Conservation (phyloP, 2,329 filamentous ascomycete genomes). For the Bipolaris sorokiniana region DNA sequence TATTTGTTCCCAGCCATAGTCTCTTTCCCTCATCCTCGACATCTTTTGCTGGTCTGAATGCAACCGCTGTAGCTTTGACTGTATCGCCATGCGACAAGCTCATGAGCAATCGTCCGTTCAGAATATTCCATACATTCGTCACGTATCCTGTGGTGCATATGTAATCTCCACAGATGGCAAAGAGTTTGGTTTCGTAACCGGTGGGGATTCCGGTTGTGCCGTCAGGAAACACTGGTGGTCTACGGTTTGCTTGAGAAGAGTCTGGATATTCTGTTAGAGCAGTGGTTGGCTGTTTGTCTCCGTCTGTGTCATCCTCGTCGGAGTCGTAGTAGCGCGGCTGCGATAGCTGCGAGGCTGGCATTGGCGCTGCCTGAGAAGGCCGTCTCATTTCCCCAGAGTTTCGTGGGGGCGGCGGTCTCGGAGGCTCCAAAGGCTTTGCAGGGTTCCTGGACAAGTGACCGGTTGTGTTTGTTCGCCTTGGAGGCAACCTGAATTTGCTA, state of each 20-base stretch:
- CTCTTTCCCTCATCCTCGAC: constrained; percentile 80
- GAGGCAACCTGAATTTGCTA: constrained; percentile 42
- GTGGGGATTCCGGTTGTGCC: constrained; percentile 78
- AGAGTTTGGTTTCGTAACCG: constrained; percentile 83
- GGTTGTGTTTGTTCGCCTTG: constrained; percentile 44
- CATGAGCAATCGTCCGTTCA: constrained; percentile 80
- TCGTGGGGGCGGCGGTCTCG: constrained; percentile 43
- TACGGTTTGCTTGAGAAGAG: constrained; percentile 79
- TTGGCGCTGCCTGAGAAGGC: constrained; percentile 25
- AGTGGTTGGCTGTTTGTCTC: constrained; percentile 59
- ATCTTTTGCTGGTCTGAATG: constrained; percentile 81
- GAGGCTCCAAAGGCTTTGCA: constrained; percentile 38
- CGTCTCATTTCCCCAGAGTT: constrained; percentile 44
- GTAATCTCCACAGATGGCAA: constrained; percentile 87
- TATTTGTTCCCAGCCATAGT: constrained; percentile 88
- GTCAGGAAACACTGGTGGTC: constrained; percentile 75
- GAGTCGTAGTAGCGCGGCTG: constrained; percentile 53
- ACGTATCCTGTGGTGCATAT: constrained; percentile 86
- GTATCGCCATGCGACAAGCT: constrained; percentile 85
- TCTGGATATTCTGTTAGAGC: constrained; percentile 76
- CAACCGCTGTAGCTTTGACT: constrained; percentile 77
- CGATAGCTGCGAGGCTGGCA: constrained; percentile 25
- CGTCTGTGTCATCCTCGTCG: constrained; percentile 54
- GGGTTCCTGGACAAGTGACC: constrained; percentile 11
- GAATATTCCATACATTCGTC: constrained; percentile 85